Percentiles rank a stretch among this genome's conserved stretches.
phyloP scores from a whole-genome alignment of 495 filamentous ascomycete genomes.

The Penicillium robsamsonii region DNA sequence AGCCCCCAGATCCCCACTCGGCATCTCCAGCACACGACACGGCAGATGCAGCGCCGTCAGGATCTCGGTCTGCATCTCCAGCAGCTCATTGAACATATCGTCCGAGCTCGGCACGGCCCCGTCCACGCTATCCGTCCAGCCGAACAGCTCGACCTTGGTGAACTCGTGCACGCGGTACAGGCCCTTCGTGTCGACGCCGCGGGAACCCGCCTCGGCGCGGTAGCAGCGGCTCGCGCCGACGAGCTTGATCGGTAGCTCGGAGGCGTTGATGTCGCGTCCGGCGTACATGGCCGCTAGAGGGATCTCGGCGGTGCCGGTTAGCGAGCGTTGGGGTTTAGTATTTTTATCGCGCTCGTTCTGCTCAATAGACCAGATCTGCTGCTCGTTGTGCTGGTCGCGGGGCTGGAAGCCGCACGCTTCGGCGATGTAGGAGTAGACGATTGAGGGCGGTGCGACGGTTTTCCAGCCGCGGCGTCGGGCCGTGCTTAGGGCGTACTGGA shows the following conservation, averaged over 20 bases:
- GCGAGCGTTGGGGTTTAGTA: conserved; percentile 63
- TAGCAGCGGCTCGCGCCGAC: conserved; percentile 87
- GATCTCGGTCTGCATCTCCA: conserved; percentile 82
- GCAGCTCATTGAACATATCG: conserved; percentile 75
- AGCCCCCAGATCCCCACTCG: conserved; percentile 80
- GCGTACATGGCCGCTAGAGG: conserved; percentile 90
- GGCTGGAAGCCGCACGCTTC: conserved; percentile 91
- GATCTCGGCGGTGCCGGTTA: conserved; percentile 91
- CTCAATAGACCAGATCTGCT: conserved; percentile 79
- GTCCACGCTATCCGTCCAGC: conserved; percentile 61
- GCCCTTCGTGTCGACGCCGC: conserved; percentile 88
- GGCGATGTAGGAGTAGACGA: conserved; percentile 90
- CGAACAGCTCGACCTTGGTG: conserved; percentile 97
- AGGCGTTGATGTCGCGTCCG: conserved; percentile 59
- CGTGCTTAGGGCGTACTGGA: conserved; percentile 76
- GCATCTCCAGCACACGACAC: conserved; percentile 91
- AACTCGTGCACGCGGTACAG: conserved; percentile 99
- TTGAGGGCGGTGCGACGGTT: conserved; percentile 76
- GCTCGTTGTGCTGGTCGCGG: conserved; percentile 83
- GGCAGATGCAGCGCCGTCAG: conserved; percentile 72
- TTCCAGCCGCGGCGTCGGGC: conserved; percentile 70
- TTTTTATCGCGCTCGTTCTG: conserved; percentile 58
- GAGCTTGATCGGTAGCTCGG: conserved; percentile 68
- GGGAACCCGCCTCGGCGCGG: conserved; percentile 86
- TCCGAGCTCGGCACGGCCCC: conserved; percentile 33